A percentile compares a stretch with the other conserved stretches of the same genome.
These are phyloP conservation scores for Melampsora occidentalis DNA, from an alignment of 1,284 basidiomycete species.

Conservation along the genomic window DNA sequence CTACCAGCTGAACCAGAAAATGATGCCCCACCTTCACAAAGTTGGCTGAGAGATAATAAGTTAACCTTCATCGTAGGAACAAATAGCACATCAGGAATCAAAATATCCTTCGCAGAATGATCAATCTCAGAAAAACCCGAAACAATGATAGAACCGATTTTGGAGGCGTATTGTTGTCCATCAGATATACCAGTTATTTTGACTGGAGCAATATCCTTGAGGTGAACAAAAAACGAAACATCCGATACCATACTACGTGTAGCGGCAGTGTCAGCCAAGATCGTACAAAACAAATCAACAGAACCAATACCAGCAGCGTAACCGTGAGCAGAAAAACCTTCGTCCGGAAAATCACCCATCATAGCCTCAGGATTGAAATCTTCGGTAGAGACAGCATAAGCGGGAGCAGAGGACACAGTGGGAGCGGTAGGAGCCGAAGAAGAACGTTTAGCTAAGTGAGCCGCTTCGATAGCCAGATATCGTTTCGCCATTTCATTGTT, in stretches of 20 bases:
- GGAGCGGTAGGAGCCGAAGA: background rate
- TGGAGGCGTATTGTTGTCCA: background rate
- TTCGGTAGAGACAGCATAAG: background rate
- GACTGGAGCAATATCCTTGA: background rate
- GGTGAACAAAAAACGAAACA: background rate
- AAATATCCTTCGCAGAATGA: background rate
- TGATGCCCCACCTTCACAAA: background rate
- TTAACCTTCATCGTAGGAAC: background rate
- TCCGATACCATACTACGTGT: background rate
- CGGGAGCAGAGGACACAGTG: background rate
- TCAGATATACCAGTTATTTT: background rate
- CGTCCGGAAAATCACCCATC: background rate
- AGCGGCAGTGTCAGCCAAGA: background rate
- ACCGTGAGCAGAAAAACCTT: background rate
- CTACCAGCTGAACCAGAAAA: background rate
- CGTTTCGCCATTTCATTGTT: background rate
- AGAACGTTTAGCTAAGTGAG: background rate
- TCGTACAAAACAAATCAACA: no score
- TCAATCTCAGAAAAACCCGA: background rate
- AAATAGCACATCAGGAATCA: background rate
- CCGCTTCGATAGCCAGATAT: background rate
- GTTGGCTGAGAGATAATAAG: background rate
- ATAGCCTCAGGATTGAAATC: background rate
- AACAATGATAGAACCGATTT: background rate
- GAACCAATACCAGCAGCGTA: background rate